Evolutionary conservation across 257 asterid genomes (phyloP), one percentile per base, ranked within the genome.

Genomic region (Marsdenia floribunda): DNA sequence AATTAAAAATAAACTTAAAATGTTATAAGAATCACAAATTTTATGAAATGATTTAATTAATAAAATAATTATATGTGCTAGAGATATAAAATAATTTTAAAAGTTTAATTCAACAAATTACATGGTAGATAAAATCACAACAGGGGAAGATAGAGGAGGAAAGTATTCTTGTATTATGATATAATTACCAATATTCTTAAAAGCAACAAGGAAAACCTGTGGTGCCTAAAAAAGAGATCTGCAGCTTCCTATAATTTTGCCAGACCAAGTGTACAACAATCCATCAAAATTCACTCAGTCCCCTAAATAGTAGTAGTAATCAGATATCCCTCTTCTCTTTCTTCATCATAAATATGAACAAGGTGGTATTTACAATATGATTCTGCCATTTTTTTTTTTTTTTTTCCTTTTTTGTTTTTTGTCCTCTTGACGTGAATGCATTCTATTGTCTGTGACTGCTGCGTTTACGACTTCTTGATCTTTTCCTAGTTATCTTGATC

Each of bases 391-490:
- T 2, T 52, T 57, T 72, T 14, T 44, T 8, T 7, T 44, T 44
- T 44, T 44, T 44, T 5, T 5, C 0, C 0, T 5, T 40, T 40
- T 40, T 40, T 0, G 10, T n/a, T n/a, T n/a, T n/a, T n/a, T n/a
- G n/a, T n/a, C n/a, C n/a, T n/a, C 9, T 5, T 42, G 46, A 10
- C 6, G n/a, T 13, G 4, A 3, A 10, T 44, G 8, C 4, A 52
- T 59, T 54, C 75, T 52, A 18, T 37, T 71, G 42, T 47, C 6
- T 71, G 16, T 50, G 40, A 49, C 46, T 37, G 49, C 49, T 44
- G 6, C 63, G 61, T 50, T 24, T 29, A 59, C 55, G 71, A 13
- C 66, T 15, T 77, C 73, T 77, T 18, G 80, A 77, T 50, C 76
- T 67, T 49, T 71, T 77, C 59, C 67, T 15, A 21, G 73, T 61